phyloP scores from a whole-genome alignment of 2,329 filamentous ascomycete species.

The Tolypocladium nubicola region DNA sequence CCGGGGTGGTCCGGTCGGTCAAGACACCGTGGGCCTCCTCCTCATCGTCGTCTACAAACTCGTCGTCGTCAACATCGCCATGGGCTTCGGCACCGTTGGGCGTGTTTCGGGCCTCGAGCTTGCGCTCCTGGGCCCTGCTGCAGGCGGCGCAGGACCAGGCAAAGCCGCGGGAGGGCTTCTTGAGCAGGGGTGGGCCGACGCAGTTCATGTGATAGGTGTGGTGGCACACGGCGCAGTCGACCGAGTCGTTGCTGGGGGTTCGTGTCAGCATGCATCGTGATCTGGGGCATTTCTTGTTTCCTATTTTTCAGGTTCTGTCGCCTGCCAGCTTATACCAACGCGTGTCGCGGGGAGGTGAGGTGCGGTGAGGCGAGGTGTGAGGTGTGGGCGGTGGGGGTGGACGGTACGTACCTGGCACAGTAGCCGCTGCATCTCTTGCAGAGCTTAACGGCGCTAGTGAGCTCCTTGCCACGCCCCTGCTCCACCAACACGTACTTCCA shows the following conservation, averaged over 20 bases:
- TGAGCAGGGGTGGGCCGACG: constrained; percentile 80
- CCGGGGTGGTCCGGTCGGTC: constrained; percentile 55
- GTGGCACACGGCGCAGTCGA: constrained; percentile 90
- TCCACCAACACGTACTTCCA: constrained; percentile 97
- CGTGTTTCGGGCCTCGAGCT: constrained; percentile 80
- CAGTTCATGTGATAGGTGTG: constrained; percentile 99
- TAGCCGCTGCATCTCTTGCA: constrained; percentile 90
- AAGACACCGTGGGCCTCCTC: constrained; percentile 46
- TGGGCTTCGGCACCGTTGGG: constrained; percentile 62
- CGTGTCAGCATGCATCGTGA: constrained; percentile 8
- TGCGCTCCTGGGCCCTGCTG: constrained; percentile 89
- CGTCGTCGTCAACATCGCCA: constrained; percentile 55
- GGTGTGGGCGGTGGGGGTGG: neutral
- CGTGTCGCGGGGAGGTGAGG: neutral
- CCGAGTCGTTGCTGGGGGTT: constrained; percentile 67
- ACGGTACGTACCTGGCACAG: constrained; percentile 65
- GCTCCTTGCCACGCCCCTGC: constrained; percentile 84
- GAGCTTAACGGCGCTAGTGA: constrained; percentile 89
- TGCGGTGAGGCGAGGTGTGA: neutral
- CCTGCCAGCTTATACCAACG: neutral
- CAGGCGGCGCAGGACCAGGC: constrained; percentile 96
- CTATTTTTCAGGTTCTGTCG: neutral
- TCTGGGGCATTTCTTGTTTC: neutral
- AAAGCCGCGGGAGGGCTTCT: constrained; percentile 95
- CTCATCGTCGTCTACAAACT: constrained; percentile 59